A percentile compares a stretch with the other conserved stretches of the same genome.
Conservation (phyloP, 78 protist species). For the Dictyostelium intermedium region DNA sequence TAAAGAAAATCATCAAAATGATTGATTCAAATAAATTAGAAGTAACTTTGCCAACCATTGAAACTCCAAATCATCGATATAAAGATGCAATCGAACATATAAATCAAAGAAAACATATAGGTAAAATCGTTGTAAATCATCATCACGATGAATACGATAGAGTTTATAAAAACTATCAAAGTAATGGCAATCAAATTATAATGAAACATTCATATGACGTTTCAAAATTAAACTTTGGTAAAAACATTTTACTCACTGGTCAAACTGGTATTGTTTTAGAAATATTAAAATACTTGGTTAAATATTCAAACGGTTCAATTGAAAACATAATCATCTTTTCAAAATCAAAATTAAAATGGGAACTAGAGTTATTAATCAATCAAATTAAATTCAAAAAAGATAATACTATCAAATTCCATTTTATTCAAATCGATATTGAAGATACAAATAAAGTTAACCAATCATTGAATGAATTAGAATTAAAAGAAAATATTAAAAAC, state of each 20-base stretch:
- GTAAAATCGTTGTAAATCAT: constrained; percentile 36
- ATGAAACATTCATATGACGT: not conserved
- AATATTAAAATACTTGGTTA: constrained; percentile 8
- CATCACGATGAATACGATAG: not conserved
- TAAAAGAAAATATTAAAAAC: not conserved
- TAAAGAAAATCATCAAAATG: not conserved
- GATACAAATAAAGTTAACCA: not conserved
- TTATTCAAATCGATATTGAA: not conserved
- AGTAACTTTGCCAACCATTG: not conserved
- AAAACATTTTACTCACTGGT: constrained; percentile 39
- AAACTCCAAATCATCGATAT: not conserved
- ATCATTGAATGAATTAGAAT: not conserved
- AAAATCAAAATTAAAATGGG: constrained; percentile 43
- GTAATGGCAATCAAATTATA: not conserved
- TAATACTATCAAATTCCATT: constrained; percentile 5
- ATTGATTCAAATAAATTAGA: not conserved
- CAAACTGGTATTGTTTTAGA: constrained; percentile 45
- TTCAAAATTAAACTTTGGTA: not conserved
- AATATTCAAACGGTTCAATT: not conserved
- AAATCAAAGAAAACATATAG: constrained; percentile 32
- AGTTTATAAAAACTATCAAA: not conserved
- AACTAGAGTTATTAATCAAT: constrained; percentile 30
- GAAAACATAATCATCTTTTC: constrained; percentile 29
- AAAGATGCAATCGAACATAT: constrained; percentile 15
- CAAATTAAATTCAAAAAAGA: not conserved